Conservation (phyloP, 2,329 filamentous ascomycete genomes). For the Chrysoporthe cubensis region DNA sequence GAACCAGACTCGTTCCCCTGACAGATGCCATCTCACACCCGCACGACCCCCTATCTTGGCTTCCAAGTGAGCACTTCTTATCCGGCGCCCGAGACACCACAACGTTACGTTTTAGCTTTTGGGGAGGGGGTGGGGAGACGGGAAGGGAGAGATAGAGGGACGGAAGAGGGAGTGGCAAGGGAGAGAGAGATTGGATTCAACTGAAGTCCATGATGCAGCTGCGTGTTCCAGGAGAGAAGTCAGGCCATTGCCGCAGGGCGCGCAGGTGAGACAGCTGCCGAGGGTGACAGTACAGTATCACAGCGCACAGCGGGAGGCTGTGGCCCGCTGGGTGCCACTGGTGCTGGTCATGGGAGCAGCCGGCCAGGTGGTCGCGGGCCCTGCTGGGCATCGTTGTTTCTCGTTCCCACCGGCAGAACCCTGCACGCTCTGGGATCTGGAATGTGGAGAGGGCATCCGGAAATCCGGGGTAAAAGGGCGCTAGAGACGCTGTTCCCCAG, state of each 20-base stretch:
- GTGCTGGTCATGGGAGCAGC: conserved; percentile 6
- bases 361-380: neutral
- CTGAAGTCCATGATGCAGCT: no score
- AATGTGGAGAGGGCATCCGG: neutral
- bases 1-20: no score
- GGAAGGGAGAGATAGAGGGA: no score
- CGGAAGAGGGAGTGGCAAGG: no score
- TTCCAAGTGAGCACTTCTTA: neutral
- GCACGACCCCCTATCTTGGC: no score
- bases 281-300: no score
- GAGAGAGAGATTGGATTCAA: no score
- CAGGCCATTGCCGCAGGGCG: neutral
- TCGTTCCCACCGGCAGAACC: neutral
- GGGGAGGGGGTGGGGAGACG: no score
- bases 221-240: neutral
- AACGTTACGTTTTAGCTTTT: no score
- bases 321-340: neutral
- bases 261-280: neutral
- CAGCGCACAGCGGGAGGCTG: neutral
- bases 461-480: conserved; percentile 19
- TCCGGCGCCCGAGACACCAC: no score
- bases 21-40: no score
- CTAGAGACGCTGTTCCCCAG: conserved; percentile 10
- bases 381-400: neutral
- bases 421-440: neutral